These are phyloP conservation scores for Saussurea involucrata DNA, from an alignment of 129 eudicot genomes.

Conservation along the genomic window DNA sequence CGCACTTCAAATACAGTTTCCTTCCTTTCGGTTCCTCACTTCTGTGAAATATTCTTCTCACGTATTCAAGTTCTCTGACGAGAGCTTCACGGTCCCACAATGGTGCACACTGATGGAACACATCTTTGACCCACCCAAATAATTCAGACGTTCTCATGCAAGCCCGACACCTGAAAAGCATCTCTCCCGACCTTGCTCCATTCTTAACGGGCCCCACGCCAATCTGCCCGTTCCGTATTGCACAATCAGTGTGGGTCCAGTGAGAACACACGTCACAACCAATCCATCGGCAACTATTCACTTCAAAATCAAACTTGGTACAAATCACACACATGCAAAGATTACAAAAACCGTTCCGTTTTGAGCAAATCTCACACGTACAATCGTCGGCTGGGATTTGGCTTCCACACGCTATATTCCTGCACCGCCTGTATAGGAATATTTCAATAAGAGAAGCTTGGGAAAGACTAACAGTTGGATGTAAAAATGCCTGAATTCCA, in stretches of 20 bases:
- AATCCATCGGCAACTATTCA: conserved; percentile 49
- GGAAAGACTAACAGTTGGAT: conserved; percentile 77
- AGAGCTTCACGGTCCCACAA: conserved; percentile 82
- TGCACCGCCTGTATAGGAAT: conserved; percentile 72
- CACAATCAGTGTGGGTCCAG: conserved; percentile 98
- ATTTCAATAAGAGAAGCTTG: conserved; percentile 85
- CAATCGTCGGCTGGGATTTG: conserved; percentile 84
- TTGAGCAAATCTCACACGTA: conserved; percentile 68
- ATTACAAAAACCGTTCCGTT: conserved; percentile 83
- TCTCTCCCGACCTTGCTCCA: conserved; percentile 66
- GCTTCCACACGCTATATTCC: conserved; percentile 82
- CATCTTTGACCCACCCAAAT: conserved; percentile 96
- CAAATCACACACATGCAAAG: conserved; percentile 52
- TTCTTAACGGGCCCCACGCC: conserved; percentile 70
- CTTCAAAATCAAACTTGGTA: no score
- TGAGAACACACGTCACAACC: conserved; percentile 93
- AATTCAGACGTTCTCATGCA: conserved; percentile 87
- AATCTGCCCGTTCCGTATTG: conserved; percentile 75
- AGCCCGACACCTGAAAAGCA: conserved; percentile 88
- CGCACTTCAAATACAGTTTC: conserved; percentile 70
- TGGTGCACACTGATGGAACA: conserved; percentile 80
- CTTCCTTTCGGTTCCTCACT: conserved; percentile 76
- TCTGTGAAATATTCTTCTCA: conserved; percentile 68
- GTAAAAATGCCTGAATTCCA: conserved; percentile 90
- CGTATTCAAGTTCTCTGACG: conserved; percentile 75